Conservation (phyloP, 805 yeast genomes). For the Kluyveromyces siamensis region DNA sequence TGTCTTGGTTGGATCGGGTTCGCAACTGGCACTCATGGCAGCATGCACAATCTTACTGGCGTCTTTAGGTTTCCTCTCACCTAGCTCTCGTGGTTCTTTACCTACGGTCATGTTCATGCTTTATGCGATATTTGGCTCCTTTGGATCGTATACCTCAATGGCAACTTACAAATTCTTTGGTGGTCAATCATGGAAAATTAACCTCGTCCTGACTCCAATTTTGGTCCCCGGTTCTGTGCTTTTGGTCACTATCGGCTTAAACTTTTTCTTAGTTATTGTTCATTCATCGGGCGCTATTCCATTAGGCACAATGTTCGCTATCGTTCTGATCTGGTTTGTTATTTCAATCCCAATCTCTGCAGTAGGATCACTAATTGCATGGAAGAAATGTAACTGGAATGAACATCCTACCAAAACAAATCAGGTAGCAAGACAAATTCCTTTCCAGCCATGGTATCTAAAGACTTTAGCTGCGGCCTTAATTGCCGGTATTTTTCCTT, state of each 20-base stretch:
- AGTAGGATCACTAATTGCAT: slow-evolving; percentile 72
- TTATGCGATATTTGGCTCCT: slow-evolving; percentile 69
- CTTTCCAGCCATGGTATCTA: slow-evolving; percentile 80
- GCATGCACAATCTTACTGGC: slow-evolving; percentile 71
- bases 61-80: slow-evolving; percentile 79
- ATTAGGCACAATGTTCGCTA: slow-evolving; percentile 75
- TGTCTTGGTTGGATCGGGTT: slow-evolving; percentile 79
- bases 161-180: slow-evolving; percentile 80
- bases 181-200: slow-evolving; percentile 85
- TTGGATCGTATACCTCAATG: slow-evolving; percentile 85
- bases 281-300: slow-evolving; percentile 94
- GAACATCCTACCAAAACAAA: slow-evolving; percentile 79
- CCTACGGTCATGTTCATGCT: slow-evolving; percentile 83
- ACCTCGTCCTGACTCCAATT: slow-evolving; percentile 73
- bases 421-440: slow-evolving; percentile 95
- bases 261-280: slow-evolving; percentile 70
- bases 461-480: slow-evolving; percentile 57
- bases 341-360: slow-evolving; percentile 79
- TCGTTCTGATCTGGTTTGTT: slow-evolving; percentile 75
- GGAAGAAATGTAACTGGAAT: slow-evolving; percentile 45
- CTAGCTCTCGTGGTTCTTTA: slow-evolving; percentile 89
- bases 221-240: slow-evolving; percentile 79
- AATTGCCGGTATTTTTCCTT: slow-evolving; percentile 86
- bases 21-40: slow-evolving; percentile 73
- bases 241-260: slow-evolving; percentile 53